phyloP scores from a whole-genome alignment of 305 asterid species.

The Fraxinus albicans region DNA sequence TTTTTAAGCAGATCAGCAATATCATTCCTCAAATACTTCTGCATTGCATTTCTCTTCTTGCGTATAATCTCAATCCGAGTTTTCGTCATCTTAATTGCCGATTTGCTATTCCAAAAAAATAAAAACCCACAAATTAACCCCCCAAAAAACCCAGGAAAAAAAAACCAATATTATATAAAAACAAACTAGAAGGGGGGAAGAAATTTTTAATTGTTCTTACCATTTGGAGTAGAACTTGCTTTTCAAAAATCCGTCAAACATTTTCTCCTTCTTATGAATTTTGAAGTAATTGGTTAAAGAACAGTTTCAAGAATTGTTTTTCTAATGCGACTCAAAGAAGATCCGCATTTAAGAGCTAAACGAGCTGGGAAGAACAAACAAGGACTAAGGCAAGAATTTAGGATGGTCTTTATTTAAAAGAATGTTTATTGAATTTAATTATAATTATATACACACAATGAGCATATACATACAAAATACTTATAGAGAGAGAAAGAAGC shows the following conservation, averaged over 20 bases:
- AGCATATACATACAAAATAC: background rate
- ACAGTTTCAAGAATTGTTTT: conserved; percentile 14
- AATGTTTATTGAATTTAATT: conserved; percentile 9
- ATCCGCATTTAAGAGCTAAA: conserved; percentile 28
- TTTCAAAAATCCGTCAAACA: conserved; percentile 70
- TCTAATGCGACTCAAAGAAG: conserved; percentile 33
- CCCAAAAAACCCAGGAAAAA: background rate
- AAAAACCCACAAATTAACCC: background rate
- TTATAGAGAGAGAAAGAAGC: conserved; percentile 16
- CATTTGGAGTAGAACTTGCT: conserved; percentile 73
- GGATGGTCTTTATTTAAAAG: background rate
- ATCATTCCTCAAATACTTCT: conserved; percentile 75
- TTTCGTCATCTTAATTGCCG: conserved; percentile 57
- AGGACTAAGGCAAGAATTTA: conserved; percentile 26
- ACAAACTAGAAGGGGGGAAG: background rate
- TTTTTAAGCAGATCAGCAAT: conserved; percentile 65
- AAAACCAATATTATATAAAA: background rate
- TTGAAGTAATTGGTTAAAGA: conserved; percentile 8
- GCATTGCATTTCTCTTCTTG: conserved; percentile 75
- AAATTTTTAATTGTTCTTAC: conserved; percentile 31
- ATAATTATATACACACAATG: background rate
- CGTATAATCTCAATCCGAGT: conserved; percentile 57
- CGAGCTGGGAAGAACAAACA: conserved; percentile 36
- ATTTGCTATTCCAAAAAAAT: conserved; percentile 53
- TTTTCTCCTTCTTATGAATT: conserved; percentile 24